Evolutionary conservation across 306 rosid species (phyloP), one percentile per base, ranked within the genome.

Genomic region (Neltuma alba): DNA sequence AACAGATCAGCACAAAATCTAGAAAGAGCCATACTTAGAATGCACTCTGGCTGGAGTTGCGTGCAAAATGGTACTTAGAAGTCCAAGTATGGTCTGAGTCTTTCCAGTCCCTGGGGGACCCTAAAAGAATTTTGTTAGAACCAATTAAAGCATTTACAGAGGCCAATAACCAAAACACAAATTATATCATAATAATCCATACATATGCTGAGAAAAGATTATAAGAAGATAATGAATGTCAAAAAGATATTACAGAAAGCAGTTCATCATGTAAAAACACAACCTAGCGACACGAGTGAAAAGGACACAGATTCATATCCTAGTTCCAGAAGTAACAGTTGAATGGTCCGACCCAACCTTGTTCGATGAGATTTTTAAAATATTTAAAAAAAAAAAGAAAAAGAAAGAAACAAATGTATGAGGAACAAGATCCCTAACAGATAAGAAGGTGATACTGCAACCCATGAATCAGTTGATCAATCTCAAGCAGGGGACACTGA

Each of bases 101-200:
- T 94, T 94, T 79, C 97, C 99, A 69, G 99, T 94, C 79, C 99
- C 97, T 82, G 99, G 99, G 83, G 99, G 99, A 11, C 99, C 99
- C 99, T 94, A 84, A 77, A 87, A 85, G 83, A 52, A 77, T 74
- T 62, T 58, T 50, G 70, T 89, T 85, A 91, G 88, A 55, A 58
- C 71, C 84, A 69, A 83, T 47, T 57, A 61, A 55, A 61, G 28
- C 3, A 40, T 60, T 65, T 5, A 8, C 20, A 65, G 37, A 65
- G 77, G 38, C 61, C 62, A 74, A 57, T 23, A 23, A 57, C 58
- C 16, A 12, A 69, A 27, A 57, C 34, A 67, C 28, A 31, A 55
- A 54, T 73, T 48, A 47, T 68, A 60, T 47, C 44, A 52, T 34
- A 72, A 54, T 47, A 76, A 64, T 52, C 25, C 70, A 75, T 69